Base-by-base conservation (phyloP, 306 rosid species). In the Gynostemma pentaphyllum region DNA sequence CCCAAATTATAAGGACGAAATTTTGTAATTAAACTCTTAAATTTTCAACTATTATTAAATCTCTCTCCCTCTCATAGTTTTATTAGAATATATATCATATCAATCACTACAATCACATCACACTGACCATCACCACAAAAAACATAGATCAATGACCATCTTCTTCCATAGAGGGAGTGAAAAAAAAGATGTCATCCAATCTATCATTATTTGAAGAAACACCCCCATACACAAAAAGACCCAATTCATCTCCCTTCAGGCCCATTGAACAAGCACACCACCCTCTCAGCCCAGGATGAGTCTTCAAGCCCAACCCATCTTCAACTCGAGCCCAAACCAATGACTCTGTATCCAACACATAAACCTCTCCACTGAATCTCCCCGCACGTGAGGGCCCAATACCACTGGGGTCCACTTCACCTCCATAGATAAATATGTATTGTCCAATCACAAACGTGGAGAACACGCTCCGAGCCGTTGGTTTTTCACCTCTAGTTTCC, bases 371-470 rank as follows among this genome's bases (percentile, higher is more conserved):
- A 0, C 79, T 69, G 66, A 91, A 91, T 72, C 82, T 76, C 0
- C 96, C 98, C 1, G 90, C 95, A 22, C 98, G 96, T 81, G 85
- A 0, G 48, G 87, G 98, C 28, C 96, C 96, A 9, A 68, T 65
- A 63, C 88, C 96, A 50, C 98, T 91, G 4, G 96, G 96, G 68
- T 91, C 95, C 49, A 88, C 78, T 74, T 91, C 98, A 0, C 98
- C 98, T 13, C 98, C 98, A 41, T 70, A 82, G 30, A 85, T 70
- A 9, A 85, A 22, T 57, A 91, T 75, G 64, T 82, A 32, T 64
- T 85, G 79, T 10, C 98, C 95, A 21, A 75, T 67, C 11, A 44
- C 56, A 2, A 66, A 50, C 0, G 78, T 82, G 4, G 89, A 77
- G 71, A 91, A 91, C 62, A 91, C 95, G 29, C 95, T 91, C 2